Base-by-base conservation (phyloP, 495 filamentous ascomycete species). In the Daldinia decipiens region DNA sequence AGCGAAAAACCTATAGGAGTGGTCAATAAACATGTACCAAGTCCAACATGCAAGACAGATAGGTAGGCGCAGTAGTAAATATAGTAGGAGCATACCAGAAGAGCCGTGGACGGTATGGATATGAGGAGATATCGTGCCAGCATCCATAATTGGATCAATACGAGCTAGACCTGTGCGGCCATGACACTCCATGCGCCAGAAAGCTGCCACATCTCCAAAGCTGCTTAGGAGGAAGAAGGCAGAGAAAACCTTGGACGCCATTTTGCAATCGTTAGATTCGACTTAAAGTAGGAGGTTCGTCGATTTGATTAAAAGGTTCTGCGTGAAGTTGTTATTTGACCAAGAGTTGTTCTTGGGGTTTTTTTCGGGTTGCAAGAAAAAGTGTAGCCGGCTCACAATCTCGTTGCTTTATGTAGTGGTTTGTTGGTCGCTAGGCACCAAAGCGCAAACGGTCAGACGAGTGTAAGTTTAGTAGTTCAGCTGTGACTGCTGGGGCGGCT, bases 161-260 rank as follows among this genome's bases (percentile, higher is more conserved):
- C 91, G 85, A 59, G 87, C 89, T 39, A 92, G 66, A 71, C 87
- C 92, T 67, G 86, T 83, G 47, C 83, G 84, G 66, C 87, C 89
- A 65, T 84, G 88, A 76, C 94, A 97, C 58, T 90, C 89, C 83
- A 97, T 88, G 79, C 94, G 93, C 93, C 93, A 97, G 79, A 97
- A 97, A 38, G 92, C 94, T 69, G 85, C 72, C n/a, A 72, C 75
- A 67, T 70, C 50, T 5, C 19, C 13, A 38, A 83, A 78, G 34
- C 77, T 70, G 57, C 78, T 67, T 1, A 83, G 74, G 27, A 79
- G 61, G 61, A 67, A 59, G 17, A 78, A 54, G 34, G 77, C 69
- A 36, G 74, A 68, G 19, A 80, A 59, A 34, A 50, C 32, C 39
- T 71, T 70, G 24, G 71, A 26, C 36, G 69, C 76, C 80, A 83